phyloP scores from a whole-genome alignment of 192 early-diverging fungal species.

The Allomyces arbusculus region DNA sequence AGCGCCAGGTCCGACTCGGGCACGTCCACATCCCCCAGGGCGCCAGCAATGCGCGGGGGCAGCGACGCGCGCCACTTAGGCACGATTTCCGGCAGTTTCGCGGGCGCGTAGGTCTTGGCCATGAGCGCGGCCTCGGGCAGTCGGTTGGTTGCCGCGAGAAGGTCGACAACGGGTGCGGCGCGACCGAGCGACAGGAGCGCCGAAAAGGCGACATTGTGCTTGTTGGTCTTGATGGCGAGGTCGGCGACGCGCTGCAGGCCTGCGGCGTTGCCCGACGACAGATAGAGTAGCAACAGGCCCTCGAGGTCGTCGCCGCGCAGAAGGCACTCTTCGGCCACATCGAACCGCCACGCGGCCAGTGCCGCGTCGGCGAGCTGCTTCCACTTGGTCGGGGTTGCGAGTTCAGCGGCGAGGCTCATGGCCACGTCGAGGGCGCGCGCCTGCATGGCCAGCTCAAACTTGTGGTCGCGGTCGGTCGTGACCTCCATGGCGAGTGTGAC shows the following conservation, averaged over 20 bases:
- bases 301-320: slow-evolving; percentile 71
- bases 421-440: slow-evolving; percentile 67
- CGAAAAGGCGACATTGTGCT: slow-evolving; percentile 82
- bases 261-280: slow-evolving; percentile 57
- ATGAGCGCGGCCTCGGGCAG: slow-evolving; percentile 88
- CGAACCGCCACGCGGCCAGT: slow-evolving; percentile 73
- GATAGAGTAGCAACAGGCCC: slow-evolving; percentile 76
- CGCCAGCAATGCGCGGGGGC: not conserved
- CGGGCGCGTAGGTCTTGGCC: slow-evolving; percentile 72
- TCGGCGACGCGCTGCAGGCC: slow-evolving; percentile 59
- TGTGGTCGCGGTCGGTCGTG: slow-evolving; percentile 86
- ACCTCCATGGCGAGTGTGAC: slow-evolving; percentile 84
- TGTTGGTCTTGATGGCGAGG: slow-evolving; percentile 36
- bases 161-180: slow-evolving; percentile 59
- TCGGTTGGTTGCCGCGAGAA: slow-evolving; percentile 71
- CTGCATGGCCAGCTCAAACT: slow-evolving; percentile 84
- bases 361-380: slow-evolving; percentile 78
- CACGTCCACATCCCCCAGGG: not conserved
- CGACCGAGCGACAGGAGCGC: slow-evolving; percentile 55
- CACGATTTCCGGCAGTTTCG: slow-evolving; percentile 7
- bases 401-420: slow-evolving; percentile 60
- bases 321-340: slow-evolving; percentile 77
- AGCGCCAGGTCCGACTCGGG: not conserved
- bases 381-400: slow-evolving; percentile 83
- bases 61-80: not conserved